Percentiles rank a stretch among this genome's conserved stretches.
phyloP scores from a whole-genome alignment of 1,139 yeast genomes.

The Arxiozyma slooffiae region DNA sequence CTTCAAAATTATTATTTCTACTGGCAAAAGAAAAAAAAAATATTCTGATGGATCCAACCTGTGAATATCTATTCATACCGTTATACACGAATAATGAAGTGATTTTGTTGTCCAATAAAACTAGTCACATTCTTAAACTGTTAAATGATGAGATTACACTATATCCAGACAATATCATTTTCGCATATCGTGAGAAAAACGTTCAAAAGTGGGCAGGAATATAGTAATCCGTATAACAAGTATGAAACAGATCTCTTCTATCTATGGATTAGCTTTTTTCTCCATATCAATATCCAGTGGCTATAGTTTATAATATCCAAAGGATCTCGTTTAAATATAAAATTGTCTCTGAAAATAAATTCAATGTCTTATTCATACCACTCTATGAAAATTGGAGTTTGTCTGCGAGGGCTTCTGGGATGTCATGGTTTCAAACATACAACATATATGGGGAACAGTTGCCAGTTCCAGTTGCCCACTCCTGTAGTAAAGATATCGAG shows the following conservation, averaged over 20 bases:
- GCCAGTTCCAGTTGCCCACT: constrained; percentile 8
- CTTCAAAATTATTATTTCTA: constrained; percentile 9
- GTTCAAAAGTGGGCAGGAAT: constrained; percentile 25
- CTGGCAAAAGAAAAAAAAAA: not conserved
- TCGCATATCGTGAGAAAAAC: constrained; percentile 24
- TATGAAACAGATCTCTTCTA: constrained; percentile 21
- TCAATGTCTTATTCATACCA: constrained; percentile 28
- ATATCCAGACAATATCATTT: constrained; percentile 17
- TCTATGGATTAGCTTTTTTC: constrained; percentile 30
- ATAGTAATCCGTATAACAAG: constrained; percentile 23
- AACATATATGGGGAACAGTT: constrained; percentile 23
- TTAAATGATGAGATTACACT: constrained; percentile 5
- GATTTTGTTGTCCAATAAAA: constrained; percentile 19
- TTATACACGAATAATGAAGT: constrained; percentile 8
- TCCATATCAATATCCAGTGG: constrained; percentile 28
- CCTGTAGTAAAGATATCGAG: not conserved
- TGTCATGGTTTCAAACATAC: constrained; percentile 33
- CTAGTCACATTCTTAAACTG: constrained; percentile 8
- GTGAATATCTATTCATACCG: constrained; percentile 20
- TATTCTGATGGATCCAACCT: constrained; percentile 12
- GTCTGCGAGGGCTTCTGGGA: constrained; percentile 23
- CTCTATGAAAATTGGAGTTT: constrained; percentile 22
- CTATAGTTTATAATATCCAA: constrained; percentile 30
- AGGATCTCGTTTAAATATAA: constrained; percentile 29
- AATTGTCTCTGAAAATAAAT: constrained; percentile 29